These are phyloP conservation scores for Thelonectria discophora DNA, from an alignment of 2,329 filamentous ascomycete genomes.

Conservation along the genomic window DNA sequence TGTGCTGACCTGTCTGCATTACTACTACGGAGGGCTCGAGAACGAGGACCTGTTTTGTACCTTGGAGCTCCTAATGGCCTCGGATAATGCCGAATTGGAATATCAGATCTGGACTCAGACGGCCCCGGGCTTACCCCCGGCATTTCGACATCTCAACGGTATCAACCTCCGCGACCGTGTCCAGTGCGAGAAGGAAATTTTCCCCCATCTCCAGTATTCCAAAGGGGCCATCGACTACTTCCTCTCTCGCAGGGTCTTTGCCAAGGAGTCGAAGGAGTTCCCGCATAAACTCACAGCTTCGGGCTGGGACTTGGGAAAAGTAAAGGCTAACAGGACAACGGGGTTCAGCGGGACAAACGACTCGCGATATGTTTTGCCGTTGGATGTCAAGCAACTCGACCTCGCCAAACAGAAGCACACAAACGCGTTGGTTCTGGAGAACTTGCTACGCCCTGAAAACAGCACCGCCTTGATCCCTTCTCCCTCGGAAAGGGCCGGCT, in stretches of 20 bases:
- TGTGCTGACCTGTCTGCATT: constrained; percentile 62
- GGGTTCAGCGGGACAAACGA: constrained; percentile 79
- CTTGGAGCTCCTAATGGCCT: constrained; percentile 58
- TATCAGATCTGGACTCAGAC: constrained; percentile 60
- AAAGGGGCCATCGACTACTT: constrained; percentile 71
- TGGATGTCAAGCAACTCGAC: constrained; percentile 64
- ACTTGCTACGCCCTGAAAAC: constrained; percentile 67
- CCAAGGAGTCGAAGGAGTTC: constrained; percentile 75
- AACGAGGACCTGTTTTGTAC: constrained; percentile 58
- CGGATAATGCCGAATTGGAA: constrained; percentile 61
- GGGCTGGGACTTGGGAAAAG: constrained; percentile 70
- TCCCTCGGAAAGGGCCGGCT: neutral
- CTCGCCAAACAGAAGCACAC: constrained; percentile 66
- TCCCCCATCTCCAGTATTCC: constrained; percentile 59
- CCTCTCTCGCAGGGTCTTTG: constrained; percentile 65
- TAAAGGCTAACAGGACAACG: constrained; percentile 59
- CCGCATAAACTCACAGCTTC: constrained; percentile 69
- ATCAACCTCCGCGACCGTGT: constrained; percentile 67
- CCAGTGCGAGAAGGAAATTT: constrained; percentile 60
- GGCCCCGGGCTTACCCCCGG: constrained; percentile 42
- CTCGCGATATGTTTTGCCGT: constrained; percentile 64
- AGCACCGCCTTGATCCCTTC: constrained; percentile 17
- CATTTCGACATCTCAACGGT: constrained; percentile 54
- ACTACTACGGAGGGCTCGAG: constrained; percentile 64
- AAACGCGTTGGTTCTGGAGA: constrained; percentile 70